Base-by-base conservation (phyloP, 2,329 filamentous ascomycete species). In the Plenodomus tracheiphilus region DNA sequence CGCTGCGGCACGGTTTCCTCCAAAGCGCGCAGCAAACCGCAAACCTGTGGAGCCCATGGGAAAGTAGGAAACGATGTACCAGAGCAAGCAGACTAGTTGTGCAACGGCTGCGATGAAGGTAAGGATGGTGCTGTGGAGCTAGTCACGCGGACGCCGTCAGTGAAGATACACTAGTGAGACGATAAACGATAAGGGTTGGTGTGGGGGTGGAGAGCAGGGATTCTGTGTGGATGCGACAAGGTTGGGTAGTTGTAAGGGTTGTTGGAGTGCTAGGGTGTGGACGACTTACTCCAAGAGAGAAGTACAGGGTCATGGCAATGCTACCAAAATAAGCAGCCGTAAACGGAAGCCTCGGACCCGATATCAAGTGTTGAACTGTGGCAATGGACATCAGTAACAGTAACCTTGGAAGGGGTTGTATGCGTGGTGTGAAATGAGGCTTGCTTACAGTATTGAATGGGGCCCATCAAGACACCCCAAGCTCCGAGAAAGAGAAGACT, bases 11-110 rank as follows among this genome's bases (percentile, higher is more conserved):
- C 92, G 84, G 68, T 86, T 87, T 17, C 88, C 89, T 18, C 93
- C 94, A 68, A 96, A 94, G 2, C 85, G 85, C 37, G 91, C 90
- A 49, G 91, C 91, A 59, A 96, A 84, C 51, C 93, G 87, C 58
- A 99, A 77, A 36, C 94, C 91, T 46, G 87, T 89, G 48, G 89
- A 89, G 35, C 94, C 94, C 92, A 97, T 96, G 20, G 94, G 94
- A 66, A 97, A 97, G 74, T 99, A 99, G 75, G 90, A 96, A 73
- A 97, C 86, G 39, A 97, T 81, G 75, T 97, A 97, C 93, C 93
- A 97, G 39, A 90, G 58, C 56, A 97, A 79, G 55, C 88, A 89
- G 44, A 86, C 85, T 46, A 97, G 80, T 72, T 99, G 94, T 61
- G 92, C 77, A 51, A 97, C 81, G 53, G 90, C 86, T 18, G 91